Evolutionary conservation across 441 rosid species (phyloP).

Genomic region (Erodium trifolium): DNA sequence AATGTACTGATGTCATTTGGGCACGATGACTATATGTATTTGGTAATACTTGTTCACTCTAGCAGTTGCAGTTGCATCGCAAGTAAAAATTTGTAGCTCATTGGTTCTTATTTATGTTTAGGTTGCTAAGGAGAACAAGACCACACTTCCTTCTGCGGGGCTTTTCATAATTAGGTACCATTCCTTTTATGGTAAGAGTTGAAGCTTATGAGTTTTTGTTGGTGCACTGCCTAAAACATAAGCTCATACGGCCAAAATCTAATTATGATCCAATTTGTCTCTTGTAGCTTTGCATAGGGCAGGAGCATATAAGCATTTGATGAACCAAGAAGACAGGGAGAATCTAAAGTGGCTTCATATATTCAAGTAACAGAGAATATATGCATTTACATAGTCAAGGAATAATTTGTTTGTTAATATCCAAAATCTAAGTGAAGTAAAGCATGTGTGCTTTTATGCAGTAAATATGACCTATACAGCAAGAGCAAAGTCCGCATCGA

Average conservation of each 20-base stretch:
- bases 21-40: constrained; percentile 43
- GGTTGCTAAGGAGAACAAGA: constrained; percentile 79
- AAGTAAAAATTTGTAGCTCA: not conserved
- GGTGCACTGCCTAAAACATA: not conserved
- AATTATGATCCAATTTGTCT: not conserved
- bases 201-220: not conserved
- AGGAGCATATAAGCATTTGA: constrained; percentile 59
- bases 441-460: constrained; percentile 17
- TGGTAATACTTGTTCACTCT: constrained; percentile 31
- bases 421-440: not conserved
- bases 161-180: constrained; percentile 75
- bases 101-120: constrained; percentile 7
- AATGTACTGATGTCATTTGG: constrained; percentile 70
- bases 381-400: not conserved
- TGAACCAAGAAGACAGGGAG: constrained; percentile 59
- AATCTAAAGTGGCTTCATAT: constrained; percentile 70
- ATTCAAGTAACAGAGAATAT: constrained; percentile 46
- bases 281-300: constrained; percentile 62
- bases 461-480: constrained; percentile 89
- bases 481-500: constrained; percentile 56
- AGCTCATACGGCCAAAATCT: not conserved
- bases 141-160: constrained; percentile 64
- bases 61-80: not conserved
- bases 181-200: constrained; percentile 60
- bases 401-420: not conserved